Base-by-base conservation (phyloP, 257 asterid species). In the Nicotiana sylvestris region DNA sequence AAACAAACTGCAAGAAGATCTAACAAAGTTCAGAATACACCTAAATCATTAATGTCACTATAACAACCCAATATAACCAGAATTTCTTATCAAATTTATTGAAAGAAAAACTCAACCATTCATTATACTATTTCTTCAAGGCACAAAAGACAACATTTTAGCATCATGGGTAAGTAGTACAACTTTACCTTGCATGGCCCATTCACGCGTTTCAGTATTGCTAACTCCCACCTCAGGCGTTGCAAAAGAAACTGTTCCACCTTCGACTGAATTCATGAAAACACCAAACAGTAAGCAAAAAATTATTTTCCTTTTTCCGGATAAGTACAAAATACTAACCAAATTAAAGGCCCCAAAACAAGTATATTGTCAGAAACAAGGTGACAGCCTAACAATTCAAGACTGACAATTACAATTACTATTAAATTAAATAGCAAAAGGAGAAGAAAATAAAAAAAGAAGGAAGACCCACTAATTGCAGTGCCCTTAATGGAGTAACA, bases 181-280 rank as follows among this genome's bases (percentile, higher is more conserved):
- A 61, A 35, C 64, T 77, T 37, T 85, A 92, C 99, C 99, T 92
- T 94, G 99, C 91, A 94, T 86, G 61, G 92, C 97, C 99, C 98
- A 95, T 89, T 95, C 97, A 81, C 88, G 90, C 67, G 92, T 87
- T 85, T 91, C 96, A 33, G 92, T 51, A 85, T 66, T 81, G 78
- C 90, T 90, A 27, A 89, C 87, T 85, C 90, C 95, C 13, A 69
- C 91, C 83, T 94, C 97, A 68, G 97, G 90, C 25, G 97, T 87
- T 49, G 99, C 96, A 68, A 86, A 86, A 85, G 84, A 77, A 70
- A 80, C 87, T 83, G 86, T 89, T 37, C 74, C 61, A 81, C 89
- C 98, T 93, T 87, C 87, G 82, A 82, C 83, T 27, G 83, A 74
- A 85, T 76, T 49, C 16, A 49, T 29, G 80, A 30, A 43, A 74